These are phyloP conservation scores for Pyrenula massariospora DNA, from an alignment of 495 filamentous ascomycete genomes.

Conservation along the genomic window DNA sequence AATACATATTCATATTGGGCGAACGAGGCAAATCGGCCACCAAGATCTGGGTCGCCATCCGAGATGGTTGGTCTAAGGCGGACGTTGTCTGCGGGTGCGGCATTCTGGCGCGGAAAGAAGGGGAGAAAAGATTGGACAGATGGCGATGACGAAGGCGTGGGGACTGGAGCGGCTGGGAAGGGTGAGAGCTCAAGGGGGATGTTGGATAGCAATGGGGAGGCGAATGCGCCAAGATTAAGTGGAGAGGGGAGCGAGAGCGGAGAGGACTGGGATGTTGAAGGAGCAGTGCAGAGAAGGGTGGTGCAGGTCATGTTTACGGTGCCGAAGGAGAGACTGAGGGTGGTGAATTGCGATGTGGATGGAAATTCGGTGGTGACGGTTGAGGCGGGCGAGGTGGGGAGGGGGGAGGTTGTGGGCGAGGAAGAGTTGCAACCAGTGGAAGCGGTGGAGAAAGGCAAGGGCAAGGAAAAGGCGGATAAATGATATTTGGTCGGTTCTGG, in stretches of 20 bases:
- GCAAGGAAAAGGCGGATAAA: constrained; percentile 1
- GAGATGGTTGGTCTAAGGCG: constrained; percentile 27
- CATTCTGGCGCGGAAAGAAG: constrained; percentile 48
- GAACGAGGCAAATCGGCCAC: background rate
- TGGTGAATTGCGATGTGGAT: constrained; percentile 50
- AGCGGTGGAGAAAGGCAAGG: constrained; percentile 1
- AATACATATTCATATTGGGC: background rate
- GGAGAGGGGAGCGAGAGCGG: constrained; percentile 23
- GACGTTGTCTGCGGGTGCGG: constrained; percentile 45
- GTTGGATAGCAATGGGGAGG: background rate
- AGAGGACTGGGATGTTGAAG: constrained; percentile 85
- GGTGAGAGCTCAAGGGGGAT: background rate
- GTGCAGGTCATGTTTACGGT: constrained; percentile 95
- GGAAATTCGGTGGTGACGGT: background rate
- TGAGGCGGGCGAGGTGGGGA: background rate
- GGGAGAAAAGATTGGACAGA: constrained; percentile 46
- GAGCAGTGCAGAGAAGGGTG: constrained; percentile 61
- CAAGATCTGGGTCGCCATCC: background rate
- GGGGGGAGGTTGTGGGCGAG: background rate
- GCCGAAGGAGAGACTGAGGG: constrained; percentile 68
- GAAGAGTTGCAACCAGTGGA: constrained; percentile 6
- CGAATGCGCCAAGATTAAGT: constrained; percentile 1
- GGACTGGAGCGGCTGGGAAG: too few species aligned
- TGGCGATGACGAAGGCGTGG: constrained; percentile 7
- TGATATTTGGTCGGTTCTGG: background rate